Conservation (phyloP, 768 basidiomycete species). For the Nidularia pulvinata region DNA sequence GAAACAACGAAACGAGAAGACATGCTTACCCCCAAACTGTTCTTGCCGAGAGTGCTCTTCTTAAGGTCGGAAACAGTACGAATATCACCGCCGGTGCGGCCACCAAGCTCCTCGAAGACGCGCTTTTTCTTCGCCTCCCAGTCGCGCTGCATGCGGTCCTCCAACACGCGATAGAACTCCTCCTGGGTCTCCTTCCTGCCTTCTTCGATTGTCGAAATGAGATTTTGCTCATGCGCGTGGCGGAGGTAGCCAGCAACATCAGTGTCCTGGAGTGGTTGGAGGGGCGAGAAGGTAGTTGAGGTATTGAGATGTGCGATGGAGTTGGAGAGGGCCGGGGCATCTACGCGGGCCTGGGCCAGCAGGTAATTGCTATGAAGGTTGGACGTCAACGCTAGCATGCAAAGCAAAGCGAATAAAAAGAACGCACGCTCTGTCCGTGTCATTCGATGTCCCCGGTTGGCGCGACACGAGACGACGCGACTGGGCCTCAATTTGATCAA, state of each 20-base stretch:
- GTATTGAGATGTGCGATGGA: slow-evolving; percentile 87
- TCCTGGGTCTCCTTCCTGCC: slow-evolving; percentile 83
- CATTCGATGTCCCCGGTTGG: slow-evolving; percentile 61
- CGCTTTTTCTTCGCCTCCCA: slow-evolving; percentile 93
- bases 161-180: slow-evolving; percentile 80
- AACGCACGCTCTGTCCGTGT: slow-evolving; percentile 74
- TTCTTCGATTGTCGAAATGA: slow-evolving; percentile 94
- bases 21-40: slow-evolving; percentile 46
- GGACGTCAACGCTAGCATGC: slow-evolving; percentile 1
- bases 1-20: not conserved
- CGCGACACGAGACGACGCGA: slow-evolving; percentile 81
- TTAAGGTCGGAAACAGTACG: slow-evolving; percentile 58
- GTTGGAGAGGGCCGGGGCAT: slow-evolving; percentile 83
- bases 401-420: slow-evolving; percentile 2
- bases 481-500: slow-evolving; percentile 96
- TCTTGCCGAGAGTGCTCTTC: slow-evolving; percentile 62
- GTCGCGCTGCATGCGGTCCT: slow-evolving; percentile 72
- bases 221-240: slow-evolving; percentile 93
- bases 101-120: slow-evolving; percentile 89
- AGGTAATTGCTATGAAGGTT: slow-evolving; percentile 71
- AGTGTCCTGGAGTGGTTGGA: slow-evolving; percentile 93
- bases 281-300: slow-evolving; percentile 79
- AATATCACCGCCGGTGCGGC: slow-evolving; percentile 55
- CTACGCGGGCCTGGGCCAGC: slow-evolving; percentile 91
- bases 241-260: slow-evolving; percentile 93